Conservation (phyloP, 2,329 filamentous ascomycete species). For the Setomelanomma holmii region DNA sequence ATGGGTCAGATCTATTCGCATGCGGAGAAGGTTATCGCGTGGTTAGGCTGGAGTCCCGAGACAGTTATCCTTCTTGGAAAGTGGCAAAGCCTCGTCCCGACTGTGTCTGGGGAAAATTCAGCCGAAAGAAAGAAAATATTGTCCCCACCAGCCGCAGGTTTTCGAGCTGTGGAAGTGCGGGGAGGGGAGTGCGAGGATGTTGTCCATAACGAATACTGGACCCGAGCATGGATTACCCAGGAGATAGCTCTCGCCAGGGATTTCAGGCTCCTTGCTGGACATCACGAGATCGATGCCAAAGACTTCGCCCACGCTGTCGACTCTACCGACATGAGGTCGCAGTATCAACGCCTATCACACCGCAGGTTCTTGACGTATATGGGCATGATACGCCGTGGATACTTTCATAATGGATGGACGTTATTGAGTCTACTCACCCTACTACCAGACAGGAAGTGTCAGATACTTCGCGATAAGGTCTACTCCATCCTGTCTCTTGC, state of each 20-base stretch:
- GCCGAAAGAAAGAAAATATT: no score
- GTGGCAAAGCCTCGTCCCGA: no score
- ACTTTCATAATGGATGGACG: background rate
- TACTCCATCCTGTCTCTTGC: background rate
- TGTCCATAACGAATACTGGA: background rate
- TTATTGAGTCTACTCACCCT: background rate
- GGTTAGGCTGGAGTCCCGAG: conserved; percentile 11
- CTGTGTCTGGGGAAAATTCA: background rate
- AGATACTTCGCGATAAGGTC: background rate
- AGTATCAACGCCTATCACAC: no score
- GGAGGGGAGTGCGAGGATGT: background rate
- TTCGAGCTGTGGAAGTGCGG: no score
- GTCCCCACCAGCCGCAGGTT: no score
- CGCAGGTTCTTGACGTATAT: no score
- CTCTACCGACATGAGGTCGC: no score
- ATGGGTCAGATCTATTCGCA: conserved; percentile 12
- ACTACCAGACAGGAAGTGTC: background rate
- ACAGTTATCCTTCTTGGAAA: no score
- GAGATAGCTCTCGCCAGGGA: background rate
- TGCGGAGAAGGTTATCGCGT: background rate
- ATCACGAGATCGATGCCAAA: background rate
- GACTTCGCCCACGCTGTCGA: background rate
- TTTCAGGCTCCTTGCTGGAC: background rate
- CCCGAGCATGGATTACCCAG: background rate
- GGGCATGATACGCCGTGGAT: background rate